These are phyloP conservation scores for Salisapilia sapeloensis DNA, from an alignment of 352 stramenopile species.

Conservation along the genomic window DNA sequence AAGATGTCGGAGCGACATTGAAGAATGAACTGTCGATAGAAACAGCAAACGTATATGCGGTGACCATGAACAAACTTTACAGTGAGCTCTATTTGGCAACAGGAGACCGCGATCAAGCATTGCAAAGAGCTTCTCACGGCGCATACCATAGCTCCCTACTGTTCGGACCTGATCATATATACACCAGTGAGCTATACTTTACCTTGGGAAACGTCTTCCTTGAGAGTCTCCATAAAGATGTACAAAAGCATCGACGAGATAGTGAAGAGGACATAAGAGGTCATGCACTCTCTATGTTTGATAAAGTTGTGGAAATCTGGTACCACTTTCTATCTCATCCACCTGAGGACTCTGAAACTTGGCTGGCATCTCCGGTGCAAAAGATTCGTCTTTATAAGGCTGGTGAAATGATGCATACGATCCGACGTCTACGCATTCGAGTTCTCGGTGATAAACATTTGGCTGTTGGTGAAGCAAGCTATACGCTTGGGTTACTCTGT, in stretches of 20 bases:
- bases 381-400: conserved; percentile 37
- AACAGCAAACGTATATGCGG: conserved; percentile 36
- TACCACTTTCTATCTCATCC: conserved; percentile 59
- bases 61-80: conserved; percentile 63
- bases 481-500: conserved; percentile 34
- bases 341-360: conserved; percentile 34
- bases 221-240: too few species aligned
- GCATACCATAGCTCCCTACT: conserved; percentile 54
- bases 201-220: conserved; percentile 41
- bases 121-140: conserved; percentile 43
- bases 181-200: conserved; percentile 63
- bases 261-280: too few species aligned
- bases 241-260: conserved; percentile 6
- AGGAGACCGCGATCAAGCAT: conserved; percentile 19
- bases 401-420: conserved; percentile 34
- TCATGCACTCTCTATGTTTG: conserved; percentile 43
- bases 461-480: conserved; percentile 35
- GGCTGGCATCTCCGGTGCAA: conserved; percentile 46
- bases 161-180: conserved; percentile 53
- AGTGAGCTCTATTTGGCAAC: conserved; percentile 39
- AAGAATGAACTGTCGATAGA: conserved; percentile 16
- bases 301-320: conserved; percentile 71
- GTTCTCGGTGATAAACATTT: conserved; percentile 27
- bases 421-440: conserved; percentile 16
- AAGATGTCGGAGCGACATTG: background rate